Evolutionary conservation across 495 filamentous ascomycete genomes (phyloP), one percentile per base, ranked within the genome.

Genomic region (Viridothelium virens): DNA sequence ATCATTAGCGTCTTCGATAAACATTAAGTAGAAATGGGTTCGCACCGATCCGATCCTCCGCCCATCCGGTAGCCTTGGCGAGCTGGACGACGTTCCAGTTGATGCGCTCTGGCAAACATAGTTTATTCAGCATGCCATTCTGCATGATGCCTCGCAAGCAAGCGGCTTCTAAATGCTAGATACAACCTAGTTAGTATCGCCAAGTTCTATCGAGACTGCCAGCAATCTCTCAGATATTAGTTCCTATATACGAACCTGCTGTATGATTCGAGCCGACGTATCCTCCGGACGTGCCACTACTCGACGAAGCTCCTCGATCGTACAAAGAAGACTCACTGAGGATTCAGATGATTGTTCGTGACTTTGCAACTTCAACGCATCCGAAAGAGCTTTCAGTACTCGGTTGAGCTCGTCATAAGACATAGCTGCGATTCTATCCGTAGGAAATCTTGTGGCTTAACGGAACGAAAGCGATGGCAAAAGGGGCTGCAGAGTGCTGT

Each of bases 161-260:
- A 36, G 53, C 53, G 5, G 53, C 53, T 59, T 59, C 53, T 33
- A 59, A 31, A 59, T 59, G 53, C 53, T 59, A 14, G 5, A 18
- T 18, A 14, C 53, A 4, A 59, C 3, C 53, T 5, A 3, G 31
- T 59, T 31, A 59, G 14, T 59, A 36, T 36, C 5, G 11, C 6
- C 31, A 36, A 10, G 31, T 34, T 36, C 5, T 7, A 36, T 6
- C 11, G 36, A 6, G 11, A 5, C 18, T 9, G 7, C 7, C 0
- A 36, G 36, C 7, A 3, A 18, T 59, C 18, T n/a, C 11, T 25
- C 48, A 14, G 25, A 36, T 18, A 59, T 59, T 7, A 14, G 14
- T 11, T 34, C 9, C 25, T 25, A 25, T 7, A 14, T 14, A 6
- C 53, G 36, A 34, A 59, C 53, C 53, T 59, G 53, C 53, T 59